Conservation (phyloP, 306 rosid species). For the Sicyos edulis region DNA sequence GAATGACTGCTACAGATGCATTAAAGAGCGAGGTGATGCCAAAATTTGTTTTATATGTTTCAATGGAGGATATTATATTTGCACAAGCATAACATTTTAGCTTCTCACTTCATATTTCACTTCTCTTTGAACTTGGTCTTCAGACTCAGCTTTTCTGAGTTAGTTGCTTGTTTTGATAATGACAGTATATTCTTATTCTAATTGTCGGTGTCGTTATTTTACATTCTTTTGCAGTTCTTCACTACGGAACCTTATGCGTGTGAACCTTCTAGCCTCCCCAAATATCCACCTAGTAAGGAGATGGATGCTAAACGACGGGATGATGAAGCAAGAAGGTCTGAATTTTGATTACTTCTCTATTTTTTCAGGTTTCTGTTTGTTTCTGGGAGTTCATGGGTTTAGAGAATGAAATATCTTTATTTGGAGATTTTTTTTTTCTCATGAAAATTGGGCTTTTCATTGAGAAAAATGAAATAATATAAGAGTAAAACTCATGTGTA, state of each 20-base stretch:
- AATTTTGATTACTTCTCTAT: background rate
- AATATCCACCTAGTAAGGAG: constrained; percentile 94
- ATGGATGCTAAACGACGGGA: constrained; percentile 80
- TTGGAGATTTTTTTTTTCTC: background rate
- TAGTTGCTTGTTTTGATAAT: background rate
- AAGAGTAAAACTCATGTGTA: too few relatives aligned
- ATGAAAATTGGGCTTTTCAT: background rate
- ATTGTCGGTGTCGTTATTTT: constrained; percentile 24
- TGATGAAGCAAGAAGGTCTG: constrained; percentile 17
- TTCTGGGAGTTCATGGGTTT: background rate
- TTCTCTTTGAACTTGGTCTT: background rate
- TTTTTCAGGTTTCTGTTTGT: background rate
- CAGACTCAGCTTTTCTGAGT: background rate
- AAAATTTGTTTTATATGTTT: background rate
- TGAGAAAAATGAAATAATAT: background rate
- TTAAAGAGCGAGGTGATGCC: constrained; percentile 62
- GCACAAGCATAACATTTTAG: background rate
- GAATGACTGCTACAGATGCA: constrained; percentile 76
- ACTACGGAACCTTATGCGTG: constrained; percentile 78
- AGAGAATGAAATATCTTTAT: background rate
- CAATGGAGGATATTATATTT: background rate
- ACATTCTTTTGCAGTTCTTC: constrained; percentile 60
- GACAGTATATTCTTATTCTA: constrained; percentile 8
- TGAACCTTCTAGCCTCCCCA: constrained; percentile 87
- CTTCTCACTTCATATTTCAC: background rate